Evolutionary conservation across 2,329 filamentous ascomycete species (phyloP).

Genomic region (Cytospora leucostoma): DNA sequence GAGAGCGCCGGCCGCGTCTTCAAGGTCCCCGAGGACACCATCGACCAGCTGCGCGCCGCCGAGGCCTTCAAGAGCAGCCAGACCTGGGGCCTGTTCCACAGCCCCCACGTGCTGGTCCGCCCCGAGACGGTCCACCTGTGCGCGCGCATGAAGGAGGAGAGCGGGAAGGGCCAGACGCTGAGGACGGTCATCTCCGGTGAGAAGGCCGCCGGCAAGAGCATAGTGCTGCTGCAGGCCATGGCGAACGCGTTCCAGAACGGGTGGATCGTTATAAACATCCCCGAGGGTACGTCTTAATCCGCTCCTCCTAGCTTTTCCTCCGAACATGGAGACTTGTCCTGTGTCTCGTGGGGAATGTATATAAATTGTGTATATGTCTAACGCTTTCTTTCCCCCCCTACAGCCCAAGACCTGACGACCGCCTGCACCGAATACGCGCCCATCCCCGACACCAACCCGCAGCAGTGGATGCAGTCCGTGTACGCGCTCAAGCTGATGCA

Average conservation of each 20-base stretch:
- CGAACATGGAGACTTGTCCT: background rate
- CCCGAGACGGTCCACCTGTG: slow-evolving; percentile 74
- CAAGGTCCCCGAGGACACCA: slow-evolving; percentile 65
- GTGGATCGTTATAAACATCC: slow-evolving; percentile 87
- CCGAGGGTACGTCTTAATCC: slow-evolving; percentile 67
- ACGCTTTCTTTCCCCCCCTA: background rate
- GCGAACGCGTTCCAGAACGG: slow-evolving; percentile 77
- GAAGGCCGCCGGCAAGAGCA: slow-evolving; percentile 80
- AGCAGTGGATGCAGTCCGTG: slow-evolving; percentile 73
- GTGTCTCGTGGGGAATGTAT: background rate
- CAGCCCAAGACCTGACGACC: slow-evolving; percentile 79
- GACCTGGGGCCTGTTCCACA: slow-evolving; percentile 82
- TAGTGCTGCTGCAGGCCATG: slow-evolving; percentile 81
- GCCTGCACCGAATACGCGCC: slow-evolving; percentile 79
- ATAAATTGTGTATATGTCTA: background rate
- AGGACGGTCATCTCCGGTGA: slow-evolving; percentile 73
- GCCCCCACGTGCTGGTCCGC: slow-evolving; percentile 77
- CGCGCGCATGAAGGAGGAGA: slow-evolving; percentile 60
- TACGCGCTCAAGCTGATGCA: slow-evolving; percentile 76
- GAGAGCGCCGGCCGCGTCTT: slow-evolving; percentile 67
- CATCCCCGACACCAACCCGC: slow-evolving; percentile 58
- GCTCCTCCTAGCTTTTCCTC: background rate
- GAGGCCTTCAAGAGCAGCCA: slow-evolving; percentile 92
- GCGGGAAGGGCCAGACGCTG: slow-evolving; percentile 54
- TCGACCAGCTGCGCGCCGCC: slow-evolving; percentile 79